Evolutionary conservation across 352 stramenopile genomes (phyloP), one percentile per base, ranked within the genome.

Genomic region (Globisporangium iwayamae): DNA sequence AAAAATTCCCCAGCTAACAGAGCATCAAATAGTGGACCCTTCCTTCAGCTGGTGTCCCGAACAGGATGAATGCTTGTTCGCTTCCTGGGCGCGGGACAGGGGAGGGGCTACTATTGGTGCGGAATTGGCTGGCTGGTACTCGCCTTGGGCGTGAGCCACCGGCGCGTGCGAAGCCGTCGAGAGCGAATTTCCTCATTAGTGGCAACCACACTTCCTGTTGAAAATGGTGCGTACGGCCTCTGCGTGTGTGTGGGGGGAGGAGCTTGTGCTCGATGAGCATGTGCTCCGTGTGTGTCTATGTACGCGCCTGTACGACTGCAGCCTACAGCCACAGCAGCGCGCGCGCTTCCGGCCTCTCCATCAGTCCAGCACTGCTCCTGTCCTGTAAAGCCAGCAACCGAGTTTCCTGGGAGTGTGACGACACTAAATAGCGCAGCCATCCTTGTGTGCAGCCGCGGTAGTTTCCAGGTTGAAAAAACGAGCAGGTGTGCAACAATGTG

Each of bases 101-200:
- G 41, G 25, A 32, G 41, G 43, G 56, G 56, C 56, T 39, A 54
- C 56, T 62, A 62, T 62, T 62, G 32, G 58, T 64, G 60, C 16
- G 62, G 45, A 56, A 50, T 62, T 67, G 62, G 62, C 62, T 67
- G 62, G 62, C 55, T 62, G 60, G 59, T 66, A 38, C 41, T 38
- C 22, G 30, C 39, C 54, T 60, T 47, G 34, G 52, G 16, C 28
- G 30, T 20, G 45, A 63, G 46, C 58, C 48, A 64, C 48, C 34
- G 28, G 51, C 59, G 45, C n/a, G 59, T 34, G 52, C 18, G 50
- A 43, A 10, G 34, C 22, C 32, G 28, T 22, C 25, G 59, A 57
- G 46, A 65, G 59, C 46, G 50, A 65, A 65, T 57, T 65, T 65
- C 47, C 63, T 70, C 64, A 70, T 70, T 70, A 54, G 57, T 70